These are phyloP conservation scores for Croton laevigatus DNA, from an alignment of 441 rosid genomes.

Conservation along the genomic window DNA sequence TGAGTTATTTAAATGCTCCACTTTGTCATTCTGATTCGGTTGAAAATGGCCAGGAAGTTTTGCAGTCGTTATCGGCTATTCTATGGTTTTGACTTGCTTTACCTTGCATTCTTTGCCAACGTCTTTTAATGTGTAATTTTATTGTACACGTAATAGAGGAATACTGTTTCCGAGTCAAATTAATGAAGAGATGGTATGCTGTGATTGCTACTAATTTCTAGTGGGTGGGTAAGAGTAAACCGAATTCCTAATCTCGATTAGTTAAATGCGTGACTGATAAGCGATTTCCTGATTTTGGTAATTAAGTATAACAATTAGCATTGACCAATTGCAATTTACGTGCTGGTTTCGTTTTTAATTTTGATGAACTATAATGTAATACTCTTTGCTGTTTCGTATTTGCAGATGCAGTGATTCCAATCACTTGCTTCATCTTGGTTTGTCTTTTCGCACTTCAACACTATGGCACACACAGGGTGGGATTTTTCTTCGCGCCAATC, in stretches of 20 bases:
- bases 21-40: constrained; percentile 3
- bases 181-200: not conserved
- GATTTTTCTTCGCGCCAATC: constrained; percentile 85
- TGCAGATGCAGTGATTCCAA: constrained; percentile 90
- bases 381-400: constrained; percentile 4
- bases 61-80: constrained; percentile 1
- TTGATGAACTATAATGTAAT: constrained; percentile 3
- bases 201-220: not conserved
- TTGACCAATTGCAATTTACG: not conserved
- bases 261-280: too few species aligned
- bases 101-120: not conserved
- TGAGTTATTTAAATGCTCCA: constrained; percentile 8
- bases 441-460: constrained; percentile 97
- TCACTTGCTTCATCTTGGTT: constrained; percentile 85
- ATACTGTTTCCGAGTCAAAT: not conserved
- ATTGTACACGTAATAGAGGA: not conserved
- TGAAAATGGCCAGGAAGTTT: constrained; percentile 2
- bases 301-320: not conserved
- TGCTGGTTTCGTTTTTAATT: not conserved
- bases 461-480: constrained; percentile 90
- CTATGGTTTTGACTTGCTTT: constrained; percentile 14
- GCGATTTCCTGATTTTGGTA: too few species aligned
- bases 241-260: not conserved
- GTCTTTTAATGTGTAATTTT: not conserved
- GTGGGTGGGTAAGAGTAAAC: not conserved